phyloP scores from a whole-genome alignment of 1,284 basidiomycete species.

The Mycena citricolor region DNA sequence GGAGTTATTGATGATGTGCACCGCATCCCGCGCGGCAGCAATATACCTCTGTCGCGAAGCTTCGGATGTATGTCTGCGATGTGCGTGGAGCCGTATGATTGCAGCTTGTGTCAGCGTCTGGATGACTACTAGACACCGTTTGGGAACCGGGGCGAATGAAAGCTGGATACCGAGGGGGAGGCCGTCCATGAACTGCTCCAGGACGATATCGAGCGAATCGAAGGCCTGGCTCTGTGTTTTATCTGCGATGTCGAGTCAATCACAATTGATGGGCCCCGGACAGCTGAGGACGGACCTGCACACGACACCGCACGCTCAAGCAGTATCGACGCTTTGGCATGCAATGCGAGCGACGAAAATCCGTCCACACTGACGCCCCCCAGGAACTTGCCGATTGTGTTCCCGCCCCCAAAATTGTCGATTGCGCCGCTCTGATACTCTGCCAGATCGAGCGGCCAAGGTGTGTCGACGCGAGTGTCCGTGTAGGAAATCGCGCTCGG shows the following conservation, averaged over 20 bases:
- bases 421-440: no score
- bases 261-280: neutral
- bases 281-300: slow-evolving; percentile 10
- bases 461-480: slow-evolving; percentile 37
- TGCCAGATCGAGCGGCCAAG: slow-evolving; percentile 41
- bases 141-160: slow-evolving; percentile 2
- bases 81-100: slow-evolving; percentile 38
- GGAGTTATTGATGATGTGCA: slow-evolving; percentile 24
- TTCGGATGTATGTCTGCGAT: slow-evolving; percentile 27
- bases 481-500: slow-evolving; percentile 35
- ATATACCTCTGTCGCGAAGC: slow-evolving; percentile 27
- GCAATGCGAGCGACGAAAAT: slow-evolving; percentile 30
- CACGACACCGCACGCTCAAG: slow-evolving; percentile 34
- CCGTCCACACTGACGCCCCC: slow-evolving; percentile 29
- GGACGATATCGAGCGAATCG: slow-evolving; percentile 30
- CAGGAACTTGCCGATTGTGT: slow-evolving; percentile 35
- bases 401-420: slow-evolving; percentile 25
- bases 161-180: slow-evolving; percentile 26
- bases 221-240: slow-evolving; percentile 17
- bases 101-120: slow-evolving; percentile 36
- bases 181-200: slow-evolving; percentile 30
- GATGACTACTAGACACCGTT: slow-evolving; percentile 30
- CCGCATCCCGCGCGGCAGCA: slow-evolving; percentile 29
- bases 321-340: slow-evolving; percentile 38
- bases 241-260: neutral